Evolutionary conservation across 169 alveolate genomes (phyloP).

Genomic region (Cryptosporidium viatorum): DNA sequence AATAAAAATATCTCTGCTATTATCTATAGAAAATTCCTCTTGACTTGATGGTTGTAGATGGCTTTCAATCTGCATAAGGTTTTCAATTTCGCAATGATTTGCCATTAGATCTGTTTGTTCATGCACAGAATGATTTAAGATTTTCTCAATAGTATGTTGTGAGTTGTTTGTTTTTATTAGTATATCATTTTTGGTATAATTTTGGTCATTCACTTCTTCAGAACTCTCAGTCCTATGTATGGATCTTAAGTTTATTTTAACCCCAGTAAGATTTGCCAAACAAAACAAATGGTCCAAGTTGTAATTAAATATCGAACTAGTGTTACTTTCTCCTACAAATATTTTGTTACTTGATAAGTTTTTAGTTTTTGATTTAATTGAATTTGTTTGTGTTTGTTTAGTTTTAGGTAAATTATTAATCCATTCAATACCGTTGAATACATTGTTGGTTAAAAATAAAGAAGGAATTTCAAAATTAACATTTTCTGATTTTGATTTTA

Average conservation of each 20-base stretch:
- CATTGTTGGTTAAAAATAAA: not conserved
- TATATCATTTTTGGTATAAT: not conserved
- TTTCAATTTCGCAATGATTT: slow-evolving; percentile 18
- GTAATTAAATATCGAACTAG: slow-evolving; percentile 45
- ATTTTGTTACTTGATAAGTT: not conserved
- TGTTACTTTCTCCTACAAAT: slow-evolving; percentile 23
- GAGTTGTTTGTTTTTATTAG: not conserved
- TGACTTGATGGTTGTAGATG: not conserved
- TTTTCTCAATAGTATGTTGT: not conserved
- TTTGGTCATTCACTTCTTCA: not conserved
- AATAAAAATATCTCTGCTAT: not conserved
- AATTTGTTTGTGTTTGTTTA: not conserved
- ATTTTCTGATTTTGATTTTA: not conserved
- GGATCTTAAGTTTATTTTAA: slow-evolving; percentile 7
- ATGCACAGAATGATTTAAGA: not conserved
- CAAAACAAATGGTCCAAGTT: slow-evolving; percentile 42
- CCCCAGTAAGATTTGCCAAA: slow-evolving; percentile 43
- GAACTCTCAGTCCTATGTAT: not conserved
- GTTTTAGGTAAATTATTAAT: slow-evolving; percentile 3
- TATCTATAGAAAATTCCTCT: not conserved
- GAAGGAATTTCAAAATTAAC: not conserved
- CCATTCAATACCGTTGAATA: slow-evolving; percentile 49
- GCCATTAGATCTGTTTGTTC: slow-evolving; percentile 11
- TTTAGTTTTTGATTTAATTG: not conserved
- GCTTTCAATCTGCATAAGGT: not conserved